These are phyloP conservation scores for Celoporthe dispersa DNA, from an alignment of 2,329 filamentous ascomycete genomes.

Conservation along the genomic window DNA sequence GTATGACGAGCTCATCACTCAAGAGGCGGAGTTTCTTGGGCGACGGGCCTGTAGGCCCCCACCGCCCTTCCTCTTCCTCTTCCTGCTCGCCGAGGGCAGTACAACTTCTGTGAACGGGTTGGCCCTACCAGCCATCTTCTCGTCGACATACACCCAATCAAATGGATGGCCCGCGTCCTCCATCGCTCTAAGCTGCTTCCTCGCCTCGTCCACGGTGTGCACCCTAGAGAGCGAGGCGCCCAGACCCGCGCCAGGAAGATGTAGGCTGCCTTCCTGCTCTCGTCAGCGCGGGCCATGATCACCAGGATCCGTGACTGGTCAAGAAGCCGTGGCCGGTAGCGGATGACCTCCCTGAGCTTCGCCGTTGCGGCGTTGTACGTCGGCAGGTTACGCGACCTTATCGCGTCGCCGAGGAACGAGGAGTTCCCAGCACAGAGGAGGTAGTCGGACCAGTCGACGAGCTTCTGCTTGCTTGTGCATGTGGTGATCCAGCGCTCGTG, in stretches of 20 bases:
- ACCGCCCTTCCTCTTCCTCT: conserved; percentile 50
- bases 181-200: conserved; percentile 57
- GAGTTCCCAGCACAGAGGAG: conserved; percentile 86
- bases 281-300: conserved; percentile 68
- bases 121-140: conserved; percentile 53
- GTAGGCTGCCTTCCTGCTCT: conserved; percentile 71
- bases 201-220: conserved; percentile 67
- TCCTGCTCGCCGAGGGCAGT: conserved; percentile 34
- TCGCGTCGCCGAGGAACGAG: conserved; percentile 72
- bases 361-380: conserved; percentile 64
- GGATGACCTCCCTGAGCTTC: conserved; percentile 61
- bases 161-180: conserved; percentile 56
- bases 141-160: conserved; percentile 82
- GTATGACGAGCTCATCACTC: conserved; percentile 85
- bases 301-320: conserved; percentile 70
- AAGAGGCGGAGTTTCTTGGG: conserved; percentile 67
- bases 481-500: conserved; percentile 79
- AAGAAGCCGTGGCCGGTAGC: conserved; percentile 65
- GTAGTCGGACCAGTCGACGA: conserved; percentile 80
- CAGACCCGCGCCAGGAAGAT: conserved; percentile 79
- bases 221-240: conserved; percentile 74
- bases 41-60: conserved; percentile 39
- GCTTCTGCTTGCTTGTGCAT: conserved; percentile 63
- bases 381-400: conserved; percentile 72
- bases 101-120: conserved; percentile 30